phyloP scores from a whole-genome alignment of 2,329 filamentous ascomycete species.

The Exophiala viscosa region DNA sequence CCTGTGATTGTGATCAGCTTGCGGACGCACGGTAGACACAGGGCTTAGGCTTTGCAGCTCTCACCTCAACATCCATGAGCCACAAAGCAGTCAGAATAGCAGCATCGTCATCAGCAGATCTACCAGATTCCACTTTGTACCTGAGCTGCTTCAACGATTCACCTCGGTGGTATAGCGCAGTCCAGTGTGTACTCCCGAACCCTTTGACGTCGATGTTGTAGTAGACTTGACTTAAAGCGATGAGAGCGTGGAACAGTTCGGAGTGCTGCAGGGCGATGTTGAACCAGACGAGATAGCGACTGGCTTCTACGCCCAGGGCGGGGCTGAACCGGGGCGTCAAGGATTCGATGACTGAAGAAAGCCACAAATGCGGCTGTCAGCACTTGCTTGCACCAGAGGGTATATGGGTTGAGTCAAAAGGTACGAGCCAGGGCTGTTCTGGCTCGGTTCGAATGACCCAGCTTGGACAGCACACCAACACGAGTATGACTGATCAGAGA shows the following conservation, averaged over 20 bases:
- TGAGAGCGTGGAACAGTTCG: conserved; percentile 17
- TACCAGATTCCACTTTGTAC: conserved; percentile 10
- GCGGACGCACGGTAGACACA: not conserved
- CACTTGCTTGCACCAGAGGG: not conserved
- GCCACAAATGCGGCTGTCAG: not conserved
- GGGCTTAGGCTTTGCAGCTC: not conserved
- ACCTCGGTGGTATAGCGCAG: conserved; percentile 16
- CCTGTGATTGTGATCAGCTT: not conserved
- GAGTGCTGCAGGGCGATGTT: conserved; percentile 18
- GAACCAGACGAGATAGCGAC: conserved; percentile 21
- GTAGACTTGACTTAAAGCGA: conserved; percentile 20
- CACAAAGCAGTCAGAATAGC: conserved; percentile 20
- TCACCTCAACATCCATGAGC: conserved; percentile 21
- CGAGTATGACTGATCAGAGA: not conserved
- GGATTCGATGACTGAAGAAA: conserved; percentile 12
- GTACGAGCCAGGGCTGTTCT: not conserved
- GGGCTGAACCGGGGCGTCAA: conserved; percentile 18
- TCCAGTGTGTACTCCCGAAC: conserved; percentile 14
- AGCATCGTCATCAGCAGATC: conserved; percentile 18
- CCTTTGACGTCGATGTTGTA: conserved; percentile 19
- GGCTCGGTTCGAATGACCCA: not conserved
- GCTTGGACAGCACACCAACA: not conserved
- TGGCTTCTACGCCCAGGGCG: conserved; percentile 14
- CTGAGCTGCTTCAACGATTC: conserved; percentile 18
- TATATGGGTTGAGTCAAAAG: not conserved